phyloP scores from a whole-genome alignment of 495 filamentous ascomycete species.

The Xylaria scruposa region DNA sequence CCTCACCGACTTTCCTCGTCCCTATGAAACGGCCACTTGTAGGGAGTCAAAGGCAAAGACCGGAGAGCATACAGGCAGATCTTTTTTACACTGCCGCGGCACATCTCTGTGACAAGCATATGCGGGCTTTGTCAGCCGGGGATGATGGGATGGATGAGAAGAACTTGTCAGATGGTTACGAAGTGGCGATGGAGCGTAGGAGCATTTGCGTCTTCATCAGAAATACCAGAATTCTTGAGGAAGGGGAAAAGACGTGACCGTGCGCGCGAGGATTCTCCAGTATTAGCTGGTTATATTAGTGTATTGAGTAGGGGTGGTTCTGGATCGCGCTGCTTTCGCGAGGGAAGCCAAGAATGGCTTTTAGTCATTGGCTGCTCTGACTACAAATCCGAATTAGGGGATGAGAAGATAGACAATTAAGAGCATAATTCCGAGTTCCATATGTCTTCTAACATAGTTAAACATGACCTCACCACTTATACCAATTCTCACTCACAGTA shows the following conservation, averaged over 20 bases:
- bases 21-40: background rate
- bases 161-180: background rate
- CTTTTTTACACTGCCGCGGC: slow-evolving; percentile 26
- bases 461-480: slow-evolving; percentile 1
- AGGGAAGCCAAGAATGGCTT: slow-evolving; percentile 20
- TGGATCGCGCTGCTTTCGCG: slow-evolving; percentile 1
- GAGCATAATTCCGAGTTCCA: slow-evolving; percentile 2
- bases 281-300: background rate
- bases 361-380: slow-evolving; percentile 20
- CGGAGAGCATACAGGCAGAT: background rate
- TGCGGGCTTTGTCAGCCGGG: slow-evolving; percentile 1
- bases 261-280: background rate
- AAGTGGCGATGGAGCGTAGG: background rate
- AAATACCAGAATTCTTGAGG: slow-evolving; percentile 27
- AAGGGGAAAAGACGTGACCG: slow-evolving; percentile 20
- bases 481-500: background rate
- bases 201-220: slow-evolving; percentile 13
- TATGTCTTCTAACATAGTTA: background rate
- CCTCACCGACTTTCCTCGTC: no score
- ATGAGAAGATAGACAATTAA: slow-evolving; percentile 7
- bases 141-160: slow-evolving; percentile 8
- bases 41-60: background rate
- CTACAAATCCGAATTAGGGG: background rate
- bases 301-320: background rate
- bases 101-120: slow-evolving; percentile 15